Evolutionary conservation across 2,329 filamentous ascomycete genomes (phyloP), one percentile per base, ranked within the genome.

Genomic region (Mycocentrospora acerina): DNA sequence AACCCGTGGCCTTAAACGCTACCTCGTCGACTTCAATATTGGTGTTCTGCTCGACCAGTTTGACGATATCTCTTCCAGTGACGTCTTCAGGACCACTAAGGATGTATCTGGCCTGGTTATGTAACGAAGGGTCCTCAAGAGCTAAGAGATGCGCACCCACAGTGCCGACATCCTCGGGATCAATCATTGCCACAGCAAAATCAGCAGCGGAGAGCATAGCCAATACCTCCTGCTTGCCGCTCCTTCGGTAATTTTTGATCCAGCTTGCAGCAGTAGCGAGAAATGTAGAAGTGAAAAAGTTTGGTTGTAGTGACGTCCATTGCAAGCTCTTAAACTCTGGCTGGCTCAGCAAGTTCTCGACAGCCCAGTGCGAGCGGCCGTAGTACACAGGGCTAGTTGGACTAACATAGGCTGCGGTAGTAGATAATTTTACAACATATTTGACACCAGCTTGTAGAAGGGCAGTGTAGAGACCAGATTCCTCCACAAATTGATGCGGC

Each of bases 21-120:
- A 42, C 35, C 19, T 34, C 37, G 24, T 42, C 35, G 18, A 42
- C 35, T 17, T 33, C 33, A 18, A 24, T 16, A 6, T 34, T 34
- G 27, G 37, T 37, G 15, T 30, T 4, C 32, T 40, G 15, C 36
- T 44, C 40, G n/a, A 44, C 36, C 31, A 44, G 26, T 16, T 44
- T 28, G n/a, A 44, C 40, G 24, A 44, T 40, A 22, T 35, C 18
- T 4, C 30, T 32, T 27, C 40, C 40, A 32, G 31, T 44, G 17
- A 44, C 35, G 25, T 44, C 40, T 27, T 35, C 28, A 10, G 40
- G 40, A n/a, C 40, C 40, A 17, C 39, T 44, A 10, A 44, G 30
- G 16, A 35, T 28, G 18, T 44, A 44, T 25, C 32, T 44, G 13
- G 40, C 35, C 4, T 40, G 27, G 32, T 44, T 44, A 19, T 44